A percentile compares a stretch with the other conserved stretches of the same genome.
Conservation (phyloP, 1,284 basidiomycete species). For the Puccinia horiana region DNA sequence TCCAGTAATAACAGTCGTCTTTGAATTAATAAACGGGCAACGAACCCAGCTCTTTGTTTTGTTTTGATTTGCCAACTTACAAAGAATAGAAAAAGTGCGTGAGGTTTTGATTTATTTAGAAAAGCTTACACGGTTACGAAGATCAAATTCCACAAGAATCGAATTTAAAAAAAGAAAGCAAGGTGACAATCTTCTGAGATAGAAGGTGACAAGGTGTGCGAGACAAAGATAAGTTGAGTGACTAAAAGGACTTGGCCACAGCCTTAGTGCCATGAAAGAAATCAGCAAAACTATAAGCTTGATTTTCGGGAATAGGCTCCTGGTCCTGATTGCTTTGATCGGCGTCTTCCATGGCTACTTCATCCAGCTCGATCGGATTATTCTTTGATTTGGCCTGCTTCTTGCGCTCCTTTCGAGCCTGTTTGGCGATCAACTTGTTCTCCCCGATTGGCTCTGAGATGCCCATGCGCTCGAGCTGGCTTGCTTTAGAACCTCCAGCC, state of each 20-base stretch:
- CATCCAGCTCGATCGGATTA: conserved; percentile 52
- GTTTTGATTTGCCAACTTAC: too few relatives aligned
- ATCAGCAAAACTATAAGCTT: conserved; percentile 52
- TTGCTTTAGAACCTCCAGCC: conserved; percentile 44
- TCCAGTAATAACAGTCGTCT: too few relatives aligned
- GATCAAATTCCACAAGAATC: too few relatives aligned
- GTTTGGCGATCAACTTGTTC: conserved; percentile 52
- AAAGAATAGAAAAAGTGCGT: too few relatives aligned
- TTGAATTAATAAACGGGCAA: too few relatives aligned
- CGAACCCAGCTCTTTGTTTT: too few relatives aligned
- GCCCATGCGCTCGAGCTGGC: conserved; percentile 45
- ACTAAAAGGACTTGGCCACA: conserved; percentile 37
- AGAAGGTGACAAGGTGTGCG: background rate
- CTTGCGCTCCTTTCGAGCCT: conserved; percentile 54
- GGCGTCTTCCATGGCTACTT: conserved; percentile 17
- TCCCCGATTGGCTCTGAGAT: conserved; percentile 48
- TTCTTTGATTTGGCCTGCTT: conserved; percentile 55
- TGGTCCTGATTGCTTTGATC: background rate
- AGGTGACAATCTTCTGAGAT: background rate
- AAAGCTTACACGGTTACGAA: too few relatives aligned
- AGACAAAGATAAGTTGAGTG: background rate
- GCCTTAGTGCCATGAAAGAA: conserved; percentile 51
- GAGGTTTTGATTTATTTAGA: too few relatives aligned
- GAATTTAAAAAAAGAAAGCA: background rate
- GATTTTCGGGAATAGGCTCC: conserved; percentile 19